Percentiles rank a stretch among this genome's conserved stretches.
Evolutionary conservation across 371 early-diverging fungal genomes (phyloP).

Genomic region (Rhizopus sp.): DNA sequence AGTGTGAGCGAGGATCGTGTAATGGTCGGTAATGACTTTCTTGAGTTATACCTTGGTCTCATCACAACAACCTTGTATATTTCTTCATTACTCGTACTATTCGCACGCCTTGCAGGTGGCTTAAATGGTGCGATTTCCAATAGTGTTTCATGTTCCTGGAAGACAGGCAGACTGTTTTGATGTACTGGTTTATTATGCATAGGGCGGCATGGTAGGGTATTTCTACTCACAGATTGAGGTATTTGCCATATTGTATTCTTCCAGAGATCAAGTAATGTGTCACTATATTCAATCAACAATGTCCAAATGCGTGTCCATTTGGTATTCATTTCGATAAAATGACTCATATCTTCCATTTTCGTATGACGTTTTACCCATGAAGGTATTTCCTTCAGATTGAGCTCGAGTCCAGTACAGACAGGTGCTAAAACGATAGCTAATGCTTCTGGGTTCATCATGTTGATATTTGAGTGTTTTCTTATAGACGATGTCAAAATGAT

Average conservation of each 20-base stretch:
- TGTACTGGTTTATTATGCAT: conserved; percentile 6
- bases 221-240: background rate
- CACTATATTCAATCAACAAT: conserved; percentile 20
- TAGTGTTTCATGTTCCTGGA: conserved; percentile 15
- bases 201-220: conserved; percentile 22
- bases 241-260: conserved; percentile 12
- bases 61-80: conserved; percentile 14
- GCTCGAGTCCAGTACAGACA: conserved; percentile 43
- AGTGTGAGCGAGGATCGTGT: background rate
- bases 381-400: conserved; percentile 30
- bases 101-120: conserved; percentile 8
- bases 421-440: conserved; percentile 50
- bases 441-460: conserved; percentile 49
- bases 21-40: conserved; percentile 7
- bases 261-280: conserved; percentile 16
- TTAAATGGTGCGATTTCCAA: conserved; percentile 15
- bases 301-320: conserved; percentile 33
- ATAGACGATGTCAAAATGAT: conserved; percentile 31
- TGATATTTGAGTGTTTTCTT: conserved; percentile 26
- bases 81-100: conserved; percentile 8
- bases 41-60: conserved; percentile 10
- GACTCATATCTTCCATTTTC: conserved; percentile 17
- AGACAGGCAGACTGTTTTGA: conserved; percentile 11
- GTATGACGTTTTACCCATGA: conserved; percentile 19
- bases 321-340: conserved; percentile 22